Base-by-base conservation (phyloP, 176 grass and related monocot genomes). In the Calamus simplicifolius region DNA sequence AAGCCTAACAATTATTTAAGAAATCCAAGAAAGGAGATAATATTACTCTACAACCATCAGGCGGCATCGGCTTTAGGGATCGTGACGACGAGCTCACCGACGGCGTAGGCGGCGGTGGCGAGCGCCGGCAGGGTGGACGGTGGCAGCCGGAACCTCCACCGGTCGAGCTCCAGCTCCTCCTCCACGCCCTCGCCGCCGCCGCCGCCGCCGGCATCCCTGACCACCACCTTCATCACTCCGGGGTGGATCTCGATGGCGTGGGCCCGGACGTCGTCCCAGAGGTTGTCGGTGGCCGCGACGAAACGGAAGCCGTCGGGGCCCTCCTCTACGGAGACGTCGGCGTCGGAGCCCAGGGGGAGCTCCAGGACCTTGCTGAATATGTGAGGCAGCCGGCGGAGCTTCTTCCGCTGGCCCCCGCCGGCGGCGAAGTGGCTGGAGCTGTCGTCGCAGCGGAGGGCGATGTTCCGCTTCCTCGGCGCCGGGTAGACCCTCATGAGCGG, bases 321-420 rank as follows among this genome's bases (percentile, higher is more conserved):
- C 73, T 97, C 93, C 78, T 88, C 78, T 4, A 97, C 49, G 48
- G 68, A 35, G 16, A 97, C 87, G 69, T 97, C 84, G 2, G 93
- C 81, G 49, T 97, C 87, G 17, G 93, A 84, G 2, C 71, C 79
- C 78, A 92, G 91, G 1, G 87, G 93, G 14, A 97, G 93, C 81
- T 97, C 93, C 5, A 97, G 78, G 25, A 97, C 81, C 77, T 87
- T 81, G n/a, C 78, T 85, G 69, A 97, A 97, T 58, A 97, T 80
- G 78, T 97, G 92, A 17, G 92, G 87, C 48, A 97, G 78, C 26
- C 87, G 87, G 16, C 87, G 81, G 50, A 97, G 87, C 72, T 97
- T 92, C 87, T 92, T 91, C 69, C 80, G 5, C 76, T 18, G 27
- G 14, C 25, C 51, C 0, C 16, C 30, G 0, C 54, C 30, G 29